These are phyloP conservation scores for Phialocephala sp. DNA, from an alignment of 2,329 filamentous ascomycete genomes.

Conservation along the genomic window DNA sequence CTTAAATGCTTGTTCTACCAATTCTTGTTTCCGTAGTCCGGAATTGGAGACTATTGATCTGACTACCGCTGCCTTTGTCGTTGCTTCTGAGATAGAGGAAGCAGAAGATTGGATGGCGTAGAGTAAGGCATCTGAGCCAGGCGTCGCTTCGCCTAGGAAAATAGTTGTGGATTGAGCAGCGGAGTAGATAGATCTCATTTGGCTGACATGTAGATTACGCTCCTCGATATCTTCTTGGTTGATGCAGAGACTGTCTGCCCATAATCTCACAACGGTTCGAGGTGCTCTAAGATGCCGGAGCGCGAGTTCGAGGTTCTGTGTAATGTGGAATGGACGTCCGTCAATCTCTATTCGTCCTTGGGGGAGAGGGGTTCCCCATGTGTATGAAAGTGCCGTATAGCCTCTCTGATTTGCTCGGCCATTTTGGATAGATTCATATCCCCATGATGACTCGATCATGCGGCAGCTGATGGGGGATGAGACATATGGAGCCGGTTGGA, in stretches of 20 bases:
- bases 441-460: slow-evolving; percentile 21
- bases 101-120: slow-evolving; percentile 6
- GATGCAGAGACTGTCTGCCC: slow-evolving; percentile 29
- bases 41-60: slow-evolving; percentile 9
- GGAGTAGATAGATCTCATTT: slow-evolving; percentile 22
- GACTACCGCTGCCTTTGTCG: slow-evolving; percentile 15
- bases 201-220: slow-evolving; percentile 11
- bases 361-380: slow-evolving; percentile 22
- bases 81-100: background rate
- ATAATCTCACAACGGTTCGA: slow-evolving; percentile 11
- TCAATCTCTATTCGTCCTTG: slow-evolving; percentile 17
- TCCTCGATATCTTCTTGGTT: slow-evolving; percentile 20
- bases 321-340: slow-evolving; percentile 18
- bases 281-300: slow-evolving; percentile 18
- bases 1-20: slow-evolving; percentile 12
- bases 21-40: slow-evolving; percentile 7
- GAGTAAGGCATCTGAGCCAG: slow-evolving; percentile 14
- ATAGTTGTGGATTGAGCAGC: slow-evolving; percentile 19
- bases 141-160: slow-evolving; percentile 22
- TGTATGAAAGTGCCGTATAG: slow-evolving; percentile 22
- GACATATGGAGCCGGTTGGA: slow-evolving; percentile 19
- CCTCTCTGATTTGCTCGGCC: background rate
- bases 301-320: slow-evolving; percentile 16
- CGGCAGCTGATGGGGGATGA: slow-evolving; percentile 24
- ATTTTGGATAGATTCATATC: background rate